Evolutionary conservation across 148 eudicot genomes (phyloP).

Genomic region (Cornus suecica): DNA sequence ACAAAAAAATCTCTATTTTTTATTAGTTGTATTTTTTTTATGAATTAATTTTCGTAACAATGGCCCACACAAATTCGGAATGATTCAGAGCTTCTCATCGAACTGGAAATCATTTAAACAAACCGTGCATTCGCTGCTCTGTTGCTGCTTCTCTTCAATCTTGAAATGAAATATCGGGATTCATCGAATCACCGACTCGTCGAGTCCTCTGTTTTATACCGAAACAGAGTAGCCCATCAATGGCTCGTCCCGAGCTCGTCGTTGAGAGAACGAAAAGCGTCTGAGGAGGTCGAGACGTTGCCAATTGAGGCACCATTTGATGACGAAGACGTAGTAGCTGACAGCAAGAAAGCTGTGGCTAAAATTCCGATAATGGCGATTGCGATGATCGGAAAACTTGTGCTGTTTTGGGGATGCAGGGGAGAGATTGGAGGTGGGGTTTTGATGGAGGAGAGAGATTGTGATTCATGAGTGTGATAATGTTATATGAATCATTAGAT

Average conservation of each 20-base stretch:
- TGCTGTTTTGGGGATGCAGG: slow-evolving; percentile 30
- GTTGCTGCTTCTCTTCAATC: slow-evolving; percentile 3
- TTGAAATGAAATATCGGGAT: slow-evolving; percentile 62
- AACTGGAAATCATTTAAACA: slow-evolving; percentile 73
- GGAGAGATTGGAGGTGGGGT: slow-evolving; percentile 18
- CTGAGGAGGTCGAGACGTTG: slow-evolving; percentile 46
- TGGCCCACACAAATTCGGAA: too few relatives aligned
- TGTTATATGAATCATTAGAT: too few relatives aligned
- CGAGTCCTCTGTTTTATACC: slow-evolving; percentile 43
- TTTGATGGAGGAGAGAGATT: slow-evolving; percentile 5
- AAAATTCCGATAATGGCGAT: slow-evolving; percentile 74
- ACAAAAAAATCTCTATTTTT: too few relatives aligned
- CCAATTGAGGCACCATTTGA: slow-evolving; percentile 72
- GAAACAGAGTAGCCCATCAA: slow-evolving; percentile 20
- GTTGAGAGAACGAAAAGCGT: slow-evolving; percentile 41
- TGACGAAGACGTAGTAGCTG: slow-evolving; percentile 75
- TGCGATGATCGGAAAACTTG: slow-evolving; percentile 67
- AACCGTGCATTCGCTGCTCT: slow-evolving; percentile 59
- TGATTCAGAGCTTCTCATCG: slow-evolving; percentile 60
- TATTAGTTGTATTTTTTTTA: too few relatives aligned
- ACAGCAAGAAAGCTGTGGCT: slow-evolving; percentile 66
- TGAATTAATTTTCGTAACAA: too few relatives aligned
- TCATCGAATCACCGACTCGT: slow-evolving; percentile 62
- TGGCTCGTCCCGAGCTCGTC: slow-evolving; percentile 13
- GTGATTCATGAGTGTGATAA: slow-evolving; percentile 12